Conservation (phyloP, 345 rosid species). For the Hibiscus syriacus region DNA sequence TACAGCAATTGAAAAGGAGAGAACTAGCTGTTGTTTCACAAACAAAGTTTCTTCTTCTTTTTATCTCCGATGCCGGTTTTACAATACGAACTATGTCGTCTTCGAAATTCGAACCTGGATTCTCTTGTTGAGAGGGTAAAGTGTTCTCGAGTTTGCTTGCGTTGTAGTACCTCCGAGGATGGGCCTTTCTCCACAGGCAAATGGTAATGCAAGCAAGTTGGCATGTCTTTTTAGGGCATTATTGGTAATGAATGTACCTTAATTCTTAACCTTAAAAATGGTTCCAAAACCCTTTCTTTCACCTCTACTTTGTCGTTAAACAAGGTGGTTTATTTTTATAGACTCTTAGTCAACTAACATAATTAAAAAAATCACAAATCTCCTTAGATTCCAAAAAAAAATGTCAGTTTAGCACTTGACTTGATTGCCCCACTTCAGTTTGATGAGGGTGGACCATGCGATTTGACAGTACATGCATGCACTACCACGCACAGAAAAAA, state of each 20-base stretch:
- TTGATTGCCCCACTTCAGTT: not conserved
- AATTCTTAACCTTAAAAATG: not conserved
- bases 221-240: not conserved
- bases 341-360: not conserved
- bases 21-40: constrained; percentile 3
- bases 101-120: too few relatives aligned
- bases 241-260: not conserved
- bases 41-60: too few relatives aligned
- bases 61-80: too few relatives aligned
- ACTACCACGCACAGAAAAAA: too few relatives aligned
- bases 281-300: not conserved
- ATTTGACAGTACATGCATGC: not conserved
- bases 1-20: constrained; percentile 25
- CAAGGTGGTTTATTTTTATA: not conserved
- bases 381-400: not conserved
- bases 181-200: constrained; percentile 21
- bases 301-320: not conserved
- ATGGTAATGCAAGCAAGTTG: not conserved
- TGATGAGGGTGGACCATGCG: not conserved
- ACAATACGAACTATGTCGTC: too few relatives aligned
- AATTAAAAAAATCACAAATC: not conserved
- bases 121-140: too few relatives aligned
- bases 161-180: constrained; percentile 6
- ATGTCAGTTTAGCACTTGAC: not conserved
- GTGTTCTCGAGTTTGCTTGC: constrained; percentile 1